Evolutionary conservation across 2,329 filamentous ascomycete genomes (phyloP).

Genomic region (Sclerotinia borealis): DNA sequence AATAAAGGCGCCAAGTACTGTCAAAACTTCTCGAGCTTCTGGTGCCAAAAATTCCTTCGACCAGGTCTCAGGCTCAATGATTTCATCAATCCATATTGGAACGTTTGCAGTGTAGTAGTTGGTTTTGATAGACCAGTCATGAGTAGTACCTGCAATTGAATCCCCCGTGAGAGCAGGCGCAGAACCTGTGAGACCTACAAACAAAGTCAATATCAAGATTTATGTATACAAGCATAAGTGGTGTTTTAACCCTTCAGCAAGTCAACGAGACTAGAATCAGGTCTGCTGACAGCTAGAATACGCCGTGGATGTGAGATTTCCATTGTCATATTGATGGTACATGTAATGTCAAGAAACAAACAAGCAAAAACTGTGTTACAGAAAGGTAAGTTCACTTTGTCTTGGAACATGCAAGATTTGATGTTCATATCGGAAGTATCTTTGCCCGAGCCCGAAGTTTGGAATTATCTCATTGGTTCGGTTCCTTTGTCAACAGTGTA

Average conservation of each 20-base stretch:
- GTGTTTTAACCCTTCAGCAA: slow-evolving; percentile 48
- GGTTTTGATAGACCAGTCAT: slow-evolving; percentile 49
- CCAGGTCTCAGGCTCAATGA: slow-evolving; percentile 42
- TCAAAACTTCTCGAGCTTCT: slow-evolving; percentile 58
- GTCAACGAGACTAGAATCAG: slow-evolving; percentile 41
- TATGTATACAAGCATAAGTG: neutral
- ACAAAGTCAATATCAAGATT: neutral
- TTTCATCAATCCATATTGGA: slow-evolving; percentile 62
- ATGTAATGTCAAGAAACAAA: neutral
- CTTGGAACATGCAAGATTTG: neutral
- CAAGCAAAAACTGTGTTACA: neutral
- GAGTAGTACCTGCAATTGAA: slow-evolving; percentile 50
- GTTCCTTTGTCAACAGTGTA: neutral
- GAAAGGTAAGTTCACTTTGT: neutral
- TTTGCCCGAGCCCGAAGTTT: slow-evolving; percentile 4
- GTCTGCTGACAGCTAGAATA: slow-evolving; percentile 46
- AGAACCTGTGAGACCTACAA: slow-evolving; percentile 47
- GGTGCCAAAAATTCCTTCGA: slow-evolving; percentile 50
- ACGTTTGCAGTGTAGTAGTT: slow-evolving; percentile 55
- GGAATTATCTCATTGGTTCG: neutral
- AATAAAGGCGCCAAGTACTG: slow-evolving; percentile 54
- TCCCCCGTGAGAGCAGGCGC: slow-evolving; percentile 33
- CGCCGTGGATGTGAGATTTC: slow-evolving; percentile 46
- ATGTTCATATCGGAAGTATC: neutral
- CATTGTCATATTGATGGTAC: slow-evolving; percentile 23